These are phyloP conservation scores for Strobilomyces confusus DNA, from an alignment of 768 basidiomycete genomes.

Conservation along the genomic window DNA sequence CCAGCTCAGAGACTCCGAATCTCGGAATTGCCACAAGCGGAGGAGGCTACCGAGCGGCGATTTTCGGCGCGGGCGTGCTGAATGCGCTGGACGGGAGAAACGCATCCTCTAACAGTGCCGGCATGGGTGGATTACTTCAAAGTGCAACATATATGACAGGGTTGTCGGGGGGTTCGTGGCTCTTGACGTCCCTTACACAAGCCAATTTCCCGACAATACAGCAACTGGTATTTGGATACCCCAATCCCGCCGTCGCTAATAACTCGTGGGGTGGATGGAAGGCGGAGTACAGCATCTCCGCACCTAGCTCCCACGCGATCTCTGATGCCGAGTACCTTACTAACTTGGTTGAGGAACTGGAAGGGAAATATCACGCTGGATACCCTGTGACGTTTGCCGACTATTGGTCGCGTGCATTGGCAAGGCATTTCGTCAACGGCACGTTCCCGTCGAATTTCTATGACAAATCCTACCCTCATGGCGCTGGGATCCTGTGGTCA, in stretches of 20 bases:
- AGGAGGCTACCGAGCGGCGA: conserved; percentile 54
- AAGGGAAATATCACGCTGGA: conserved; percentile 31
- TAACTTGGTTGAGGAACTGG: conserved; percentile 22
- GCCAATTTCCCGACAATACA: conserved; percentile 38
- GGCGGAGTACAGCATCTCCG: conserved; percentile 14
- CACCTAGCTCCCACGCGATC: conserved; percentile 18
- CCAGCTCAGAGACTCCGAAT: too few species aligned
- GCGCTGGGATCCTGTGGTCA: conserved; percentile 35
- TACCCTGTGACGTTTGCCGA: conserved; percentile 31
- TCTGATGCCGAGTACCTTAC: conserved; percentile 16
- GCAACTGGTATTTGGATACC: conserved; percentile 34
- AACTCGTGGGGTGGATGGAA: conserved; percentile 35
- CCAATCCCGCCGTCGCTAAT: conserved; percentile 12
- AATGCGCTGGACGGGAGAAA: conserved; percentile 49
- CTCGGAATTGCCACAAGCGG: conserved; percentile 35
- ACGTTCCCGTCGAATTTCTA: conserved; percentile 32
- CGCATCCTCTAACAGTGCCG: conserved; percentile 34
- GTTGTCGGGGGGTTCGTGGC: conserved; percentile 42
- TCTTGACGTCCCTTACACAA: conserved; percentile 37
- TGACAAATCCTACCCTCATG: conserved; percentile 29
- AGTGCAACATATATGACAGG: conserved; percentile 49
- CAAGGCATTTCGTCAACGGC: conserved; percentile 38
- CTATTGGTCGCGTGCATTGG: conserved; percentile 24
- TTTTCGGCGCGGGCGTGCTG: conserved; percentile 42
- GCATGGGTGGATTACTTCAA: conserved; percentile 51